Evolutionary conservation across 495 filamentous ascomycete species (phyloP), one percentile per base, ranked within the genome.

Genomic region (Penicillium taxi): DNA sequence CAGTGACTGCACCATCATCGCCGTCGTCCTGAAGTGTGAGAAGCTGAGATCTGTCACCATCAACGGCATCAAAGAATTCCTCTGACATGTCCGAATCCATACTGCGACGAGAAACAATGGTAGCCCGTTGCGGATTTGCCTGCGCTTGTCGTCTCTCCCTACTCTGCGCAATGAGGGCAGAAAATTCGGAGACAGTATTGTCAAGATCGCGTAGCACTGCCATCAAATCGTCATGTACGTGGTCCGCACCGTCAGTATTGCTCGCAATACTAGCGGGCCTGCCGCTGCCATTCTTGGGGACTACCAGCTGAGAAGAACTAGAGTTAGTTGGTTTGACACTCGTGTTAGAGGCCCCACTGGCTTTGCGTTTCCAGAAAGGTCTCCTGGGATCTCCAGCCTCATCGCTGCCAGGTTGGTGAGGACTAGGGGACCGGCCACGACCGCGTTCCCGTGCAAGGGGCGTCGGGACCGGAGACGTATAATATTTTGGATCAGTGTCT

Each of bases 31-130:
- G 72, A 43, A 96, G 84, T 30, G 77, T 78, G 47, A 94, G 66
- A 2, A 96, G 67, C 38, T 81, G 80, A 26, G 82, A 78, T n/a
- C 62, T 58, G 17, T 72, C 70, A 21, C 53, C 79, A 28, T 80
- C 85, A 35, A 79, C 75, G 1, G 91, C 91, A 53, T 98, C 91
- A 45, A 94, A 98, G 61, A 94, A 98, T 52, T 98, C 93, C 20
- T 91, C 83, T 1, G 78, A 75, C 6, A 81, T 75, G 32, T 80
- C 73, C 6, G 86, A 89, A 47, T 96, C 91, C 24, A 88, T 73
- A 58, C 87, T 94, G 37, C 66, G 66, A 39, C 91, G 78, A 7
- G 84, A 75, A 7, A 63, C 61, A 2, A 70, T 38, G 4, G 75
- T 57, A 5, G 69, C 59, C 19, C 59, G 53, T 0, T 61, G 60